Evolutionary conservation across 2,329 filamentous ascomycete genomes (phyloP), one percentile per base, ranked within the genome.

Genomic region (Trichoderma simmonsii): DNA sequence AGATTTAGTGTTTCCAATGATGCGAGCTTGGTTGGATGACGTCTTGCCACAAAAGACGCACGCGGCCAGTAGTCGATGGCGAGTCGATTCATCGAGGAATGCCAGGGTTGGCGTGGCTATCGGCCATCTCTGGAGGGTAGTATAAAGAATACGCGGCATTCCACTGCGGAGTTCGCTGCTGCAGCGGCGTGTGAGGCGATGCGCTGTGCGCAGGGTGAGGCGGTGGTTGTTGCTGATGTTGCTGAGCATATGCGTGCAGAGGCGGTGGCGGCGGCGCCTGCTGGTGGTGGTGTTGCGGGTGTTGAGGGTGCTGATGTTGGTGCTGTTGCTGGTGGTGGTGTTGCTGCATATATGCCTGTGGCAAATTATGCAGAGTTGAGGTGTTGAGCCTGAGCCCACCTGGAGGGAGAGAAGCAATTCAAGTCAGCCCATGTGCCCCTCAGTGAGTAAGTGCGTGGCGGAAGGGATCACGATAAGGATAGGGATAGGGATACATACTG

Each of bases 311-410:
- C 5, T 79, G 75, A 21, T 77, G 76, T 4, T 64, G 75, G 18
- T 75, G 76, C 28, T 75, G 75, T 6, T 74, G 73, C 72, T 76
- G 73, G 70, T 79, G 75, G 48, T 30, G 73, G 36, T 78, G 77
- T 4, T 77, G 77, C 73, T 77, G 77, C 67, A 80, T 75, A 73
- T 80, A 81, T 36, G 76, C 56, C 74, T 75, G 71, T 34, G 69
- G 74, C 69, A 79, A 51, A 34, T 73, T 74, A 61, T 75, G 75
- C 57, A 73, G 60, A 39, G 71, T 54, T 9, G 63, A 51, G 71
- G 78, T 77, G 75, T 73, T 78, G 73, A 80, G 78, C 71, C 79
- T 80, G 75, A 79, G 80, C 69, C 77, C 78, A 30, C 39, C 66
- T 69, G 18, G 64, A 43, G 24, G 57, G 54, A 57, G 54, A 69